These are phyloP conservation scores for Xylona heveae DNA, from an alignment of 495 filamentous ascomycete species.

Conservation along the genomic window DNA sequence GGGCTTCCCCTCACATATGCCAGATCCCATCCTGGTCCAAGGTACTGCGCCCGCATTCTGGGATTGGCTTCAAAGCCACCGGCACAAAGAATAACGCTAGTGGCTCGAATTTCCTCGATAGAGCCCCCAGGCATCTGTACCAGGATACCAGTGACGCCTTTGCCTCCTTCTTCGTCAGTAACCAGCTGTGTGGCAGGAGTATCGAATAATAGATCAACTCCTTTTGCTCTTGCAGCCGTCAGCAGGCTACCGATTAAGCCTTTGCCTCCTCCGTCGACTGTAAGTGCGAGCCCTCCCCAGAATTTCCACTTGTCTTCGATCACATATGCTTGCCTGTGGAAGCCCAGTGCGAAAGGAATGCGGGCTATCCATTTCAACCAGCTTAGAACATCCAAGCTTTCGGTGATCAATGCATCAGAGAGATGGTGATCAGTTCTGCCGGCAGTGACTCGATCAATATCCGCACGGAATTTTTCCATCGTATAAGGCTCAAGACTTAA, in stretches of 20 bases:
- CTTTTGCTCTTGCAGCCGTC: conserved; percentile 17
- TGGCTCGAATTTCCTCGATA: conserved; percentile 14
- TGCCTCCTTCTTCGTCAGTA: conserved; percentile 15
- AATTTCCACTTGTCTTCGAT: conserved; percentile 33
- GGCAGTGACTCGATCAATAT: not conserved
- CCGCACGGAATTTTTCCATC: not conserved
- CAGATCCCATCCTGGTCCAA: conserved; percentile 38
- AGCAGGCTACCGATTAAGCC: conserved; percentile 28
- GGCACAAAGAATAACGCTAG: conserved; percentile 29
- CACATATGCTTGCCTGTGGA: conserved; percentile 38
- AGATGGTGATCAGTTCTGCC: conserved; percentile 24
- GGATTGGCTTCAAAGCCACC: conserved; percentile 42
- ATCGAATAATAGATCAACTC: conserved; percentile 21
- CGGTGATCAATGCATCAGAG: conserved; percentile 20
- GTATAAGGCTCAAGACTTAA: not conserved
- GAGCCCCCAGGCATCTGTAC: conserved; percentile 14
- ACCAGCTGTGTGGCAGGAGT: conserved; percentile 22
- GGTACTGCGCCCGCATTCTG: conserved; percentile 28
- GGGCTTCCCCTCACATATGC: conserved; percentile 37
- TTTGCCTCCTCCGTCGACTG: conserved; percentile 33
- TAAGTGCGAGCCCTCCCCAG: conserved; percentile 37
- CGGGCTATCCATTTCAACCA: conserved; percentile 35
- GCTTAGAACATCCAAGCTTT: conserved; percentile 21
- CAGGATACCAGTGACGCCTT: conserved; percentile 17
- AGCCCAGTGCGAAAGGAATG: conserved; percentile 31